These are phyloP conservation scores for Ceratocystis alfenasii DNA, from an alignment of 2,329 filamentous ascomycete genomes.

Conservation along the genomic window DNA sequence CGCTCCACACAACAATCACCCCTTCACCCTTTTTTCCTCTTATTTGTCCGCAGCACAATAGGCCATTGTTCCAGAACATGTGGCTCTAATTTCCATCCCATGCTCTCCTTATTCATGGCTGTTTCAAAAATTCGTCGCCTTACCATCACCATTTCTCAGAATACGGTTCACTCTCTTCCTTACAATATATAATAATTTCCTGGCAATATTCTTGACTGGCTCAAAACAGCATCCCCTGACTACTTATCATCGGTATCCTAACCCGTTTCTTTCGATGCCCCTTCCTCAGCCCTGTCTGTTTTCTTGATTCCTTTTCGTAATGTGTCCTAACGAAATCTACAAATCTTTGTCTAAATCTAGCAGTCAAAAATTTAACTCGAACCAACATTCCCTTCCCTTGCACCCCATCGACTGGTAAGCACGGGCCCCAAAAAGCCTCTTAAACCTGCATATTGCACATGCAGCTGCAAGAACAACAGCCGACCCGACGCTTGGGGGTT, in stretches of 20 bases:
- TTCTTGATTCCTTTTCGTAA: background rate
- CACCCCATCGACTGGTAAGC: background rate
- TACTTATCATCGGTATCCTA: background rate
- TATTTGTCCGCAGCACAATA: slow-evolving; percentile 4
- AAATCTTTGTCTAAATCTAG: background rate
- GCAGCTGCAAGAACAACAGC: slow-evolving; percentile 6
- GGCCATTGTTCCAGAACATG: slow-evolving; percentile 11
- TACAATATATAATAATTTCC: background rate
- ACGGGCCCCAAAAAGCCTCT: slow-evolving; percentile 6
- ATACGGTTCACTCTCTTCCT: slow-evolving; percentile 10
- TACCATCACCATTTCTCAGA: slow-evolving; percentile 14
- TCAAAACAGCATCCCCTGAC: background rate
- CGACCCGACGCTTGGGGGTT: slow-evolving; percentile 11
- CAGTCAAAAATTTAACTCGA: background rate
- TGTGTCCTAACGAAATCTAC: background rate
- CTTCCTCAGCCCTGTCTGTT: background rate
- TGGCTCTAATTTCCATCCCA: slow-evolving; percentile 11
- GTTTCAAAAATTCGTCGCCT: slow-evolving; percentile 8
- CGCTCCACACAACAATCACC: background rate
- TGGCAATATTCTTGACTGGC: too few relatives aligned
- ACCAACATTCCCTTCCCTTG: background rate
- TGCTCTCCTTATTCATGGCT: slow-evolving; percentile 9
- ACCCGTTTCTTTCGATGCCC: background rate
- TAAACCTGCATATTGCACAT: slow-evolving; percentile 6
- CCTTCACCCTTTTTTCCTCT: slow-evolving; percentile 6